phyloP scores from a whole-genome alignment of 1,284 basidiomycete species.

The Serendipita sp. region DNA sequence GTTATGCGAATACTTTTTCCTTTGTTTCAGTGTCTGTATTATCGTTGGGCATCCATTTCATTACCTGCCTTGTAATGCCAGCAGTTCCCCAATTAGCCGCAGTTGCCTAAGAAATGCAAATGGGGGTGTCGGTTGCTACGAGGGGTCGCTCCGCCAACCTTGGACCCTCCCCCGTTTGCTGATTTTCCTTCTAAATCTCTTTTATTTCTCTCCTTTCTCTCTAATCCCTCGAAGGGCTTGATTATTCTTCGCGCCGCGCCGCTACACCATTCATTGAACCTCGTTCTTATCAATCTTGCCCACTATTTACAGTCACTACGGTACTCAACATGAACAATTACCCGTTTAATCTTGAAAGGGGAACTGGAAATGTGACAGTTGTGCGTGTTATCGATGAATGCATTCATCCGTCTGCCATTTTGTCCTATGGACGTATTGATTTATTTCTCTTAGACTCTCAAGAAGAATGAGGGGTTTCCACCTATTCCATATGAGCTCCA shows the following conservation, averaged over 20 bases:
- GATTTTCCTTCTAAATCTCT: background rate
- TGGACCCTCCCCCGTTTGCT: background rate
- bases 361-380: background rate
- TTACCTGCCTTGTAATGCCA: background rate
- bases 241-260: background rate
- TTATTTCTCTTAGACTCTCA: background rate
- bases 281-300: background rate
- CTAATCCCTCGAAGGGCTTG: conserved; percentile 3
- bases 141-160: background rate
- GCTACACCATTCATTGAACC: background rate
- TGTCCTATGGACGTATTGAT: background rate
- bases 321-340: background rate
- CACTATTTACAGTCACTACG: background rate
- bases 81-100: background rate
- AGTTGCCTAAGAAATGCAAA: background rate
- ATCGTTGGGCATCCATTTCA: background rate
- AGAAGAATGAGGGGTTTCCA: background rate
- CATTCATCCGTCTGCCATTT: background rate
- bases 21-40: background rate
- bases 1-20: background rate
- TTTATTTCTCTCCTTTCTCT: conserved; percentile 1
- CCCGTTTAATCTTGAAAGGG: conserved; percentile 1
- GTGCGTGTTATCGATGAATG: background rate
- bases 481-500: background rate
- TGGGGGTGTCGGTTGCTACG: background rate